These are phyloP conservation scores for Globisporangium nunn DNA, from an alignment of 352 stramenopile species.

Conservation along the genomic window DNA sequence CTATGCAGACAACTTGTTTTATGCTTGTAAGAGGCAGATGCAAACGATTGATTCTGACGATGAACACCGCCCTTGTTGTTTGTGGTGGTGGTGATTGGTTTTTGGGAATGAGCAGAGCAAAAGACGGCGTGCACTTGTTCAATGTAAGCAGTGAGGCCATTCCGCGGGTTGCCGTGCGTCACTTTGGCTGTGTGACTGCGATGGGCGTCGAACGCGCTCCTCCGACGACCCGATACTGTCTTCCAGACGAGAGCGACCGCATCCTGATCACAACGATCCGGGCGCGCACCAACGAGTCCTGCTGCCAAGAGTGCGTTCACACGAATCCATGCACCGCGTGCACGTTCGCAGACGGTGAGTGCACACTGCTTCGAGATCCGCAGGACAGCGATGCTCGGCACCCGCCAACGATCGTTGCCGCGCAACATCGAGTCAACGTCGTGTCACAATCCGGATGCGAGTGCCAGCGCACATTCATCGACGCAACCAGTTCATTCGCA, in stretches of 20 bases:
- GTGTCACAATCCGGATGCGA: slow-evolving; percentile 22
- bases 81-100: too few relatives aligned
- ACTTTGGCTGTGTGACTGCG: slow-evolving; percentile 16
- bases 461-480: slow-evolving; percentile 15
- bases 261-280: slow-evolving; percentile 1
- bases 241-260: slow-evolving; percentile 7
- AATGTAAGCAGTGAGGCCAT: slow-evolving; percentile 2
- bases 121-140: slow-evolving; percentile 7
- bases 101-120: background rate
- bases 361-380: slow-evolving; percentile 12
- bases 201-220: slow-evolving; percentile 3
- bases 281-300: slow-evolving; percentile 1
- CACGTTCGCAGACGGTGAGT: slow-evolving; percentile 2
- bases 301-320: slow-evolving; percentile 12
- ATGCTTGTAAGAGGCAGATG: background rate
- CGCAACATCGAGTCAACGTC: slow-evolving; percentile 5
- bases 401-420: background rate
- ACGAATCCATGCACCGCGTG: slow-evolving; percentile 12
- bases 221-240: background rate
- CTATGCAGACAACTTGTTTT: background rate
- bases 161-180: background rate
- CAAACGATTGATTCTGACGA: background rate
- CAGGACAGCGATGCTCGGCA: slow-evolving; percentile 6
- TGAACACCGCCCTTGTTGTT: too few relatives aligned
- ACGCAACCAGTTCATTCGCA: slow-evolving; percentile 2